These are phyloP conservation scores for Przewalskia tangutica DNA, from an alignment of 257 asterid species.

Conservation along the genomic window DNA sequence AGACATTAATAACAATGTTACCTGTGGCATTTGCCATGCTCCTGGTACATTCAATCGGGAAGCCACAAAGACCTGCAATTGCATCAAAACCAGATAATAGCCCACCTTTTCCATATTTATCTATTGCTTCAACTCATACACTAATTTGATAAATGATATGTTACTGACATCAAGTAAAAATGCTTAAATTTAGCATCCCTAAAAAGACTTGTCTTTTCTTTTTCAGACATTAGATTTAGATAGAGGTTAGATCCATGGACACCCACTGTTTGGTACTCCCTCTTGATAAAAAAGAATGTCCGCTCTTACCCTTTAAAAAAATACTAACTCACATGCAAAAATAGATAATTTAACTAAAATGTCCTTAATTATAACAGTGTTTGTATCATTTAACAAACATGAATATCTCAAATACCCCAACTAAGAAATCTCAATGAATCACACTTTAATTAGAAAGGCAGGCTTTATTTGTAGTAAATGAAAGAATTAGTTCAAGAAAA, in stretches of 20 bases:
- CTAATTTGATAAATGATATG: not conserved
- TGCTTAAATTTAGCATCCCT: not conserved
- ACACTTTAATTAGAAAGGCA: not conserved
- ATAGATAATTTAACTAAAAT: too few relatives aligned
- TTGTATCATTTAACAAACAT: not conserved
- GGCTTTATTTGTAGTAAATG: not conserved
- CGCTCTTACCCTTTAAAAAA: too few relatives aligned
- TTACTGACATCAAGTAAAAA: not conserved
- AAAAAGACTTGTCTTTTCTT: not conserved
- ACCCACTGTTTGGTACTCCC: too few relatives aligned
- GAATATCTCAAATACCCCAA: not conserved
- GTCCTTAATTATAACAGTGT: not conserved
- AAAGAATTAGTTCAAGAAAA: not conserved
- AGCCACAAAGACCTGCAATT: slow-evolving; percentile 85
- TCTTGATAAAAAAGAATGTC: too few relatives aligned
- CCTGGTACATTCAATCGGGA: slow-evolving; percentile 96
- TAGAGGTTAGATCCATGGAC: not conserved
- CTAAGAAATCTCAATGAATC: not conserved
- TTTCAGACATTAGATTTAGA: not conserved
- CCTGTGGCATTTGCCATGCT: slow-evolving; percentile 99
- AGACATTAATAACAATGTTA: slow-evolving; percentile 6
- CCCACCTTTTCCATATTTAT: not conserved
- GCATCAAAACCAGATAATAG: not conserved
- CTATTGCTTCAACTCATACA: not conserved
- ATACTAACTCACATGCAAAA: too few relatives aligned